Percentiles rank a stretch among this genome's conserved stretches.
phyloP scores from a whole-genome alignment of 2,329 filamentous ascomycete genomes.

The Thielaviopsis populi region DNA sequence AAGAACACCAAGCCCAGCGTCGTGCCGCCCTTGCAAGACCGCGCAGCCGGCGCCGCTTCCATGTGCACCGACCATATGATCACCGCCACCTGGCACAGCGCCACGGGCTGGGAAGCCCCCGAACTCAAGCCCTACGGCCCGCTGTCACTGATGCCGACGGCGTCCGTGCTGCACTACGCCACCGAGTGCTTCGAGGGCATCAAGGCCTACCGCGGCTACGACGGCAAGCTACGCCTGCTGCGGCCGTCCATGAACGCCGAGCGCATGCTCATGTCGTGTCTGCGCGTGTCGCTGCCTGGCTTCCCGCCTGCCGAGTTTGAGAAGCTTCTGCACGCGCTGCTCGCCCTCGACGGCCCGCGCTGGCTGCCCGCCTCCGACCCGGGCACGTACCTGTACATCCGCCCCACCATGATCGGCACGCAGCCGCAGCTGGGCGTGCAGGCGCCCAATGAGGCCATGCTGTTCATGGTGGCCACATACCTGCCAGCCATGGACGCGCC shows the following conservation, averaged over 20 bases:
- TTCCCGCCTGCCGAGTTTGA: slow-evolving; percentile 59
- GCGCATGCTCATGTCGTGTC: slow-evolving; percentile 45
- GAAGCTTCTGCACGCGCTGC: slow-evolving; percentile 56
- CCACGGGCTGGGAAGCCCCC: slow-evolving; percentile 56
- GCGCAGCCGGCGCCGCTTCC: slow-evolving; percentile 35
- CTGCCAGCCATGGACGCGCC: slow-evolving; percentile 42
- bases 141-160: slow-evolving; percentile 63
- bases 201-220: slow-evolving; percentile 67
- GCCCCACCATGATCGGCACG: slow-evolving; percentile 75
- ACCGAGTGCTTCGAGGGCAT: slow-evolving; percentile 81
- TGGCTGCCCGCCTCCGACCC: slow-evolving; percentile 61
- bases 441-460: slow-evolving; percentile 63
- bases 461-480: slow-evolving; percentile 63
- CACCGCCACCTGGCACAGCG: slow-evolving; percentile 50
- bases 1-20: slow-evolving; percentile 35
- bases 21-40: slow-evolving; percentile 36
- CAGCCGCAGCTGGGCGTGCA: slow-evolving; percentile 68
- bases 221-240: slow-evolving; percentile 62
- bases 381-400: slow-evolving; percentile 66
- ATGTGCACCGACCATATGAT: slow-evolving; percentile 82
- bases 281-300: slow-evolving; percentile 56
- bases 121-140: slow-evolving; percentile 64
- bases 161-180: slow-evolving; percentile 72
- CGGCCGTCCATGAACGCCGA: slow-evolving; percentile 58
- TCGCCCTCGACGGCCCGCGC: slow-evolving; percentile 56